Base-by-base conservation (phyloP, 148 eudicot genomes). In the Arctostaphylos glauca region DNA sequence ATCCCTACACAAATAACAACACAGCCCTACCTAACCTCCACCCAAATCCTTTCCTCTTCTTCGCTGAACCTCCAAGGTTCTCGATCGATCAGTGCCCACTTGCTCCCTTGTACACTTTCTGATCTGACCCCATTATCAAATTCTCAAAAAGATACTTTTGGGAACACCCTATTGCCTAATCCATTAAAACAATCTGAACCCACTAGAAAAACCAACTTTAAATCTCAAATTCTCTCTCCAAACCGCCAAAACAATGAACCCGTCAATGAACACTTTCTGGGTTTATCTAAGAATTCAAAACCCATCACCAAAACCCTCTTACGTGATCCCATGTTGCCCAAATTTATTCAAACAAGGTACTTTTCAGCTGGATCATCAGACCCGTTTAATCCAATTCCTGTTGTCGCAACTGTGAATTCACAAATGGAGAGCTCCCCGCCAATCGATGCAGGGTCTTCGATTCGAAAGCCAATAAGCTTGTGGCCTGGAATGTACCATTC, bases 401-500 rank as follows among this genome's bases (percentile, higher is more conserved):
- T 56, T 56, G 76, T 78, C 41, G 9, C 82, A 55, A 62, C 80
- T 18, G 81, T 43, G 15, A 77, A 44, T 73, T 74, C 87, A 15
- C 85, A 81, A 43, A 16, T 66, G 3, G 90, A 81, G 58, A 77
- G 58, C 80, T 80, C 89, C 6, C 70, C 55, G 71, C 84, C 88
- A 4, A 93, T 94, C 71, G 98, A 95, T 56, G 98, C 97, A 0
- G 88, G 97, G 23, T 87, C 90, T 64, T 95, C 98, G 41, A 88
- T 91, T 6, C 89, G 98, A 18, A 93, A 92, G 54, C 95, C 98
- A n/a, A 75, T 91, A 47, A 93, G 93, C 78, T 87, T 95, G 73
- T 93, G 97, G 97, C 98, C 98, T 0, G 98, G 98, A 38, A 92
- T 91, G 90, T 95, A 93, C 88, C 93, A 92, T 84, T 95, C 98